phyloP scores from a whole-genome alignment of 2,329 filamentous ascomycete species.

The Allantophomopsis lycopodina region DNA sequence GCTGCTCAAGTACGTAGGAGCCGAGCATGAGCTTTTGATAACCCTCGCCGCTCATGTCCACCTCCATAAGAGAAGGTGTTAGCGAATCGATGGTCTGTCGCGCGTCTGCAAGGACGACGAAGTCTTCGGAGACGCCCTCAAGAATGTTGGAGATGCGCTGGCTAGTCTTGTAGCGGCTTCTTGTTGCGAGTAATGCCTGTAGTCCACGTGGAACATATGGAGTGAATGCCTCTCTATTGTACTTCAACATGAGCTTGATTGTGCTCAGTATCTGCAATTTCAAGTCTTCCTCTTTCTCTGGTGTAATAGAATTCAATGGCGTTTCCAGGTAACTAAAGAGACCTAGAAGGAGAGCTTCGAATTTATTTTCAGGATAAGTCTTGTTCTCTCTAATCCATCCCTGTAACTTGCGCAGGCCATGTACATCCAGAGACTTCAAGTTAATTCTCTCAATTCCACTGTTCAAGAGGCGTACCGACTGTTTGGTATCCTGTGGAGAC shows the following conservation, averaged over 20 bases:
- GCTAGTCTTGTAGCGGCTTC: slow-evolving; percentile 51
- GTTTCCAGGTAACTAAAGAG: slow-evolving; percentile 62
- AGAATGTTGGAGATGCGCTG: slow-evolving; percentile 63
- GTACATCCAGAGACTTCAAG: slow-evolving; percentile 59
- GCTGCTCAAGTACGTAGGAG: slow-evolving; percentile 44
- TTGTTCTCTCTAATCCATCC: slow-evolving; percentile 56
- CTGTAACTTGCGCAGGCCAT: slow-evolving; percentile 69
- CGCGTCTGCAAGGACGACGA: slow-evolving; percentile 51
- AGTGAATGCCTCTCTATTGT: slow-evolving; percentile 50
- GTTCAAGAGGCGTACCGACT: slow-evolving; percentile 49
- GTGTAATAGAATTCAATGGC: slow-evolving; percentile 34
- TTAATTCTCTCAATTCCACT: slow-evolving; percentile 65
- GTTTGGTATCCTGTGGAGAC: slow-evolving; percentile 38
- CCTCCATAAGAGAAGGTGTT: slow-evolving; percentile 29
- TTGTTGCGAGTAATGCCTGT: slow-evolving; percentile 50
- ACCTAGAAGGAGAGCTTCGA: slow-evolving; percentile 51
- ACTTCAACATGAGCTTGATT: slow-evolving; percentile 57
- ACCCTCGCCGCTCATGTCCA: slow-evolving; percentile 29
- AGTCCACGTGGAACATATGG: slow-evolving; percentile 56
- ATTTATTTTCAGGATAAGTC: slow-evolving; percentile 52
- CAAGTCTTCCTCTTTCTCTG: slow-evolving; percentile 56
- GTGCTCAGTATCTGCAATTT: slow-evolving; percentile 64
- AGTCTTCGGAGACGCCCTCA: slow-evolving; percentile 59
- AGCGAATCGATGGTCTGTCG: slow-evolving; percentile 44
- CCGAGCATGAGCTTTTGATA: slow-evolving; percentile 46